Evolutionary conservation across 305 asterid species (phyloP), one percentile per base, ranked within the genome.

Genomic region (Solanum hybrid): DNA sequence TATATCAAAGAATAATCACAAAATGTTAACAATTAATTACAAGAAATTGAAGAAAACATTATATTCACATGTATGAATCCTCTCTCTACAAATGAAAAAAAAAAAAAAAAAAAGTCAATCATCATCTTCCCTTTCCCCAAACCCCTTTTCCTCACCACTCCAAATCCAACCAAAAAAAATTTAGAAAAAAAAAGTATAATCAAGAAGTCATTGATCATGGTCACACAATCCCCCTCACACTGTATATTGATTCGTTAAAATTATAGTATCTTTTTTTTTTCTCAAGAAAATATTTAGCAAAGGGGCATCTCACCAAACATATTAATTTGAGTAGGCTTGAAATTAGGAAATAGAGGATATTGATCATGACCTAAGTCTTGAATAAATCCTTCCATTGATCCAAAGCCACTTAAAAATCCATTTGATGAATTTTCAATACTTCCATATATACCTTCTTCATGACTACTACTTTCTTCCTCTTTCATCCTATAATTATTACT

Each of bases 231-330:
- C 85, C 31, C 41, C 36, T 7, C 85, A 79, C 85, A 22, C 51
- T 36, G 37, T 65, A 8, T 22, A 65, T 79, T 31, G 38, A 77
- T 36, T 15, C 26, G 85, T 33, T 78, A 20, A 77, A 78, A 78
- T 17, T 32, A 17, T 77, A 61, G 26, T 57, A 17, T 57, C 24
- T 20, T 20, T 57, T 57, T 45, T 61, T 20, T 20, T 61, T 61
- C 24, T 79, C 85, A 34, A 79, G 70, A 82, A 82, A 38, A 11
- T 37, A 10, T 39, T 83, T 83, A 93, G 91, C 91, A 92, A 87
- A 95, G 93, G 84, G 91, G 91, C 93, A 94, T 91, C 92, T 94
- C 96, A 89, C 94, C 95, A 89, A 91, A 93, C 78, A 91, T 34
- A 88, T 92, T 94, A 79, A 90, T 75, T 31, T 92, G 94, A 91